phyloP scores from a whole-genome alignment of 2,329 filamentous ascomycete genomes.

The Fusarium dlaminii region DNA sequence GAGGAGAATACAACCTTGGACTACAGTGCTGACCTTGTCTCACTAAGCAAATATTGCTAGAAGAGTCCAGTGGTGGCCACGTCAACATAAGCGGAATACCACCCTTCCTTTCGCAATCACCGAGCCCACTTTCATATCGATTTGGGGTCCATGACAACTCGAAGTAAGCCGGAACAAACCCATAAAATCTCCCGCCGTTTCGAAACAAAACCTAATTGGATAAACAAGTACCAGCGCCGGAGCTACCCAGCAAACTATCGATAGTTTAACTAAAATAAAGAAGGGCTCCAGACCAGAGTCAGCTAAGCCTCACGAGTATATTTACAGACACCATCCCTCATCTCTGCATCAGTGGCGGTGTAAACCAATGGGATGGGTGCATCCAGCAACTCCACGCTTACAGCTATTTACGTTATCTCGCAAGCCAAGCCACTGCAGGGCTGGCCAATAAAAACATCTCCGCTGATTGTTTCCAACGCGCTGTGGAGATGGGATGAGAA shows the following conservation, averaged over 20 bases:
- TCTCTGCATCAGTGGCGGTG: constrained; percentile 6
- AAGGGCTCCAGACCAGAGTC: background rate
- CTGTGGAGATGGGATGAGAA: background rate
- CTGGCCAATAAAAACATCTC: background rate
- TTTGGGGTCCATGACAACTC: background rate
- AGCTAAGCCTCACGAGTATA: background rate
- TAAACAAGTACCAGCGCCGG: background rate
- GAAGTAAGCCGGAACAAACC: background rate
- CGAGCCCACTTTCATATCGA: background rate
- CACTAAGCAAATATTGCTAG: constrained; percentile 8
- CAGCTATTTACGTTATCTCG: background rate
- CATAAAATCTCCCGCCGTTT: background rate
- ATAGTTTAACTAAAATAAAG: constrained; percentile 6
- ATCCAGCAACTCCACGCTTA: background rate
- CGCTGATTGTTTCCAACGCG: background rate
- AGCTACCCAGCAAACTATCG: background rate
- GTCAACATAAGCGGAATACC: constrained; percentile 7
- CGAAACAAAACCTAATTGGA: background rate
- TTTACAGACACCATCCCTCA: background rate
- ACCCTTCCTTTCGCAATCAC: background rate
- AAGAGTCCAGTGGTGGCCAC: background rate
- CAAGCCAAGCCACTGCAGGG: constrained; percentile 3
- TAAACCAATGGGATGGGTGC: background rate
- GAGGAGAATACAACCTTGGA: background rate
- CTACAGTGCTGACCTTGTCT: background rate